These are phyloP conservation scores for Debaryomyces fabryi DNA, from an alignment of 1,139 yeast species.

Conservation along the genomic window DNA sequence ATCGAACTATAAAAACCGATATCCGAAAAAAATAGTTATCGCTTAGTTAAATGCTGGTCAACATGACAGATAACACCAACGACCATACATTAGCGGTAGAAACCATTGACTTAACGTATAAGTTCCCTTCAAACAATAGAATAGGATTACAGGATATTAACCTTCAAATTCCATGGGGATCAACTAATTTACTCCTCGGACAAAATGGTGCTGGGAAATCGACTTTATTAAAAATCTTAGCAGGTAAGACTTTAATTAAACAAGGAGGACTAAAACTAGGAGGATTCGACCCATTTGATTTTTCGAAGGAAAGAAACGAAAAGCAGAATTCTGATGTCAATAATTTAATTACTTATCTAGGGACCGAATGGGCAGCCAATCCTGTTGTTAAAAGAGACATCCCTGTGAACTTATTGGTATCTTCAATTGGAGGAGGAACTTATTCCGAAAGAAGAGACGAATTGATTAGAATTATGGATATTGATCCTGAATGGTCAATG, in stretches of 20 bases:
- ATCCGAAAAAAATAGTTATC: not conserved
- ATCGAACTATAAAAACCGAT: not conserved
- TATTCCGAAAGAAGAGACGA: conserved; percentile 76
- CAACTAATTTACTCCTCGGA: conserved; percentile 80
- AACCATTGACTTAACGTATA: conserved; percentile 67
- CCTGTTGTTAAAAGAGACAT: conserved; percentile 89
- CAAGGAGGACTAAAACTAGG: conserved; percentile 70
- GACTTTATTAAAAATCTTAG: conserved; percentile 76
- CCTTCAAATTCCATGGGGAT: conserved; percentile 65
- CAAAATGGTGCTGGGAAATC: conserved; percentile 99
- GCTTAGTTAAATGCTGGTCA: not conserved
- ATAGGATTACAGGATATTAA: conserved; percentile 71
- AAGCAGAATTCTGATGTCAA: conserved; percentile 49
- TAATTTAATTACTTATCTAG: conserved; percentile 69
- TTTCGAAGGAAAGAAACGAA: conserved; percentile 46
- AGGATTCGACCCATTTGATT: conserved; percentile 85
- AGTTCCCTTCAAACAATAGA: conserved; percentile 60
- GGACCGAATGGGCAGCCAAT: conserved; percentile 97
- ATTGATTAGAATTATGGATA: conserved; percentile 74
- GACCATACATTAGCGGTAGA: conserved; percentile 54
- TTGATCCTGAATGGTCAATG: conserved; percentile 91
- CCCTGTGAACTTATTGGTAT: conserved; percentile 75
- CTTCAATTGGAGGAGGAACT: conserved; percentile 80
- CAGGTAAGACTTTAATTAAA: conserved; percentile 87
- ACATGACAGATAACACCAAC: conserved; percentile 2